Percentiles rank a stretch among this genome's conserved stretches.
phyloP scores from a whole-genome alignment of 345 rosid species.

The Brassica incana region DNA sequence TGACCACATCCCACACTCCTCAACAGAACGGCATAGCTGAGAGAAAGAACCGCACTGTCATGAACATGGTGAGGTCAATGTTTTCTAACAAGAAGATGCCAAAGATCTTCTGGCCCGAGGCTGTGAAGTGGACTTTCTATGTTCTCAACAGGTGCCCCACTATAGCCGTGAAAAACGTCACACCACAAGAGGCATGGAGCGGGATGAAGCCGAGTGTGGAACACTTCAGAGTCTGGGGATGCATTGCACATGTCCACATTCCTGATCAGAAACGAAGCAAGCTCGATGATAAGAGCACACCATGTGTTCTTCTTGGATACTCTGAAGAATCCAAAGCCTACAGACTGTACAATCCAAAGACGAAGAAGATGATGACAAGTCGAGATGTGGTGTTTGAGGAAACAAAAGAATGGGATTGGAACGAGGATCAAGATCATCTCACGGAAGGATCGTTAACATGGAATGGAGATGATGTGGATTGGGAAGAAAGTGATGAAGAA shows the following conservation, averaged over 20 bases:
- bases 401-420: neutral
- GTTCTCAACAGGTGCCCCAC: neutral
- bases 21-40: neutral
- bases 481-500: neutral
- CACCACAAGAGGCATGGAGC: neutral
- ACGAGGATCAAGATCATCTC: too few species aligned
- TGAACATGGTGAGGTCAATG: neutral
- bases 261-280: neutral
- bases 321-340: neutral
- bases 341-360: neutral
- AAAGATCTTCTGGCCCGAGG: neutral
- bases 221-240: neutral
- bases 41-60: neutral
- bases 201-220: neutral
- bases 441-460: neutral
- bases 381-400: neutral
- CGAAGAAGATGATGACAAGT: neutral
- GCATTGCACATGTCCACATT: neutral
- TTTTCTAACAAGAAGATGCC: neutral
- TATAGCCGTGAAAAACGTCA: neutral
- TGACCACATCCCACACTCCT: neutral
- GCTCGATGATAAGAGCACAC: neutral
- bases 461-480: neutral
- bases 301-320: neutral
- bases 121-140: neutral